Evolutionary conservation across 495 filamentous ascomycete species (phyloP), one percentile per base, ranked within the genome.

Genomic region (Penicillium angulare): DNA sequence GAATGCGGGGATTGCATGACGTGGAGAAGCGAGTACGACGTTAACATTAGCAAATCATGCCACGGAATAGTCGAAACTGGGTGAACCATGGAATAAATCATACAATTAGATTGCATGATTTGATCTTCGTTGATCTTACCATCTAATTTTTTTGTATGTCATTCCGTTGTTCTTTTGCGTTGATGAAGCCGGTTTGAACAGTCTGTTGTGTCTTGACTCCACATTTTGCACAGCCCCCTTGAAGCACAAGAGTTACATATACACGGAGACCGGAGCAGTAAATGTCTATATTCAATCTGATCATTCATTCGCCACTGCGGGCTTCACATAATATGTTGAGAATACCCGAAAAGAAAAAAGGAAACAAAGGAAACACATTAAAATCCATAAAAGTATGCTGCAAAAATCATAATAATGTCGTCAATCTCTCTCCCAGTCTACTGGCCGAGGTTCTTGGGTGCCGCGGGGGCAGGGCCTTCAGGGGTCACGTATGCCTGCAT

Each of bases 401-500:
- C 7, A 23, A 22, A 20, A 21, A 39, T 39, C 6, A 21, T 13
- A 39, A 22, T 4, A 6, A 12, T 31, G 13, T 31, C 27, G 12
- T 42, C 31, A 20, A 17, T 22, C 33, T 38, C 8, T 41, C 54
- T 12, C n/a, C 40, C 22, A 36, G 15, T 40, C 52, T 67, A 74
- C 16, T 62, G 63, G 34, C 55, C 72, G 33, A 75, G 67, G 71
- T 96, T 97, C 60, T 72, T 67, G 18, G 92, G 92, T 9, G 87
- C 80, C 53, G 74, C 54, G 10, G 84, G 74, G 3, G 90, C 74
- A 2, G 86, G 84, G 16, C 92, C 92, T 69, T 97, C 88, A 3
- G 92, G 80, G 3, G 93, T 97, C 24, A 96, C 87, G 66, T 97
- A 97, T 18, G 92, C 91, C 79, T 82, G 29, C 21, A 18, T 23